These are phyloP conservation scores for Suillus discolor DNA, from an alignment of 768 basidiomycete genomes.

Conservation along the genomic window DNA sequence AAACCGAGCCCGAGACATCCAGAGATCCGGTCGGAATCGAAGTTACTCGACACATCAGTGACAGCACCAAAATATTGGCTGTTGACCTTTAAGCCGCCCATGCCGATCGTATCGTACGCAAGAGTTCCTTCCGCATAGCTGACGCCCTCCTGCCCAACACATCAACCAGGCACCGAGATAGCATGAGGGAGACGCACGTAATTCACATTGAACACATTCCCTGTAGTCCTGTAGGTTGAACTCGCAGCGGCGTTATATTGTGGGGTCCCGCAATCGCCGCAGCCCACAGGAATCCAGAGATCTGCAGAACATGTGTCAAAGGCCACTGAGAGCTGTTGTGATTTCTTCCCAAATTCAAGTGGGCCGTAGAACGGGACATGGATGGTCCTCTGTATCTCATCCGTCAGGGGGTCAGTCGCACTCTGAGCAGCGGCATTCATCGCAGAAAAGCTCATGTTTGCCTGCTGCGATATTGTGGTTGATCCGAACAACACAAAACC, in stretches of 20 bases:
- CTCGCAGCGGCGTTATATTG: constrained; percentile 45
- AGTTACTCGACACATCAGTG: constrained; percentile 46
- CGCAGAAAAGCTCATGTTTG: background rate
- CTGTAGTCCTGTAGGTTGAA: constrained; percentile 40
- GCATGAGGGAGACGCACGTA: constrained; percentile 42
- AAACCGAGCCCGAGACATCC: constrained; percentile 70
- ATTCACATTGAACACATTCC: constrained; percentile 36
- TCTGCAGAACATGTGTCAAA: constrained; percentile 74
- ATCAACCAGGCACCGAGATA: background rate
- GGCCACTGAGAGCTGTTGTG: constrained; percentile 55
- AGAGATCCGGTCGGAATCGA: constrained; percentile 51
- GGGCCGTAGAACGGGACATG: constrained; percentile 50
- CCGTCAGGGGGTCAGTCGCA: constrained; percentile 31
- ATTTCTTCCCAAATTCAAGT: constrained; percentile 55
- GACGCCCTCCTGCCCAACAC: constrained; percentile 41
- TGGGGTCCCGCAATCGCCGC: constrained; percentile 38
- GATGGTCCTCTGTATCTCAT: constrained; percentile 38
- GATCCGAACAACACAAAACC: background rate
- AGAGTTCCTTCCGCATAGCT: constrained; percentile 54
- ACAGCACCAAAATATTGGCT: constrained; percentile 63
- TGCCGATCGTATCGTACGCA: constrained; percentile 50
- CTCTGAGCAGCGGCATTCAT: constrained; percentile 2
- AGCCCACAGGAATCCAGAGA: constrained; percentile 55
- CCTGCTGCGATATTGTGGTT: background rate
- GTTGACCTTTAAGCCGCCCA: constrained; percentile 46